Conservation (phyloP, 371 early-diverging fungal genomes). For the Syncephalastrum monosporum region DNA sequence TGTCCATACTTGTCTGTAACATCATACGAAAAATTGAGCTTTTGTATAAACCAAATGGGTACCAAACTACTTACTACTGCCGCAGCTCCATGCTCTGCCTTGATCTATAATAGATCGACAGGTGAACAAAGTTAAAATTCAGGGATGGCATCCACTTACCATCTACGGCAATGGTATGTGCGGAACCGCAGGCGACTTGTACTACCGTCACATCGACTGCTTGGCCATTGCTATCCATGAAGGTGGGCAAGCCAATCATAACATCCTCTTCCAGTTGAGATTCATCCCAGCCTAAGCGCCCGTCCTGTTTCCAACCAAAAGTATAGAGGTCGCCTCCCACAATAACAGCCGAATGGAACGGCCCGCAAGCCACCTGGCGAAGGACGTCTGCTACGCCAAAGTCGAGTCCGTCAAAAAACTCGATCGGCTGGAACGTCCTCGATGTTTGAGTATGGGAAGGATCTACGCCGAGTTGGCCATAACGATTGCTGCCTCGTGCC, state of each 20-base stretch:
- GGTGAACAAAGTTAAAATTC: background rate
- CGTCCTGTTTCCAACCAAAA: constrained; percentile 39
- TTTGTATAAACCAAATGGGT: background rate
- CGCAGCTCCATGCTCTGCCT: constrained; percentile 38
- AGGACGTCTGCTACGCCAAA: background rate
- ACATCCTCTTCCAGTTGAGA: constrained; percentile 17
- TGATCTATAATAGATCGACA: constrained; percentile 16
- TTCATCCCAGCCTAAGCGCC: constrained; percentile 31
- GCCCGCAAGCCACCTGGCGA: constrained; percentile 23
- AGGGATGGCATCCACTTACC: constrained; percentile 13
- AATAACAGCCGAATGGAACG: constrained; percentile 40
- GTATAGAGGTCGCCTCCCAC: constrained; percentile 38
- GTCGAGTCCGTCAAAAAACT: constrained; percentile 32
- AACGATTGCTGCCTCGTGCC: constrained; percentile 40
- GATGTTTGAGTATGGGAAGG: constrained; percentile 12
- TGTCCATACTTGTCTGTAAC: constrained; percentile 35
- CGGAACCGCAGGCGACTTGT: constrained; percentile 34
- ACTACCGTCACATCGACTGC: constrained; percentile 18
- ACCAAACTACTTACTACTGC: constrained; percentile 26
- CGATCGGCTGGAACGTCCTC: constrained; percentile 16
- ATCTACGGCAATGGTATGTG: constrained; percentile 43
- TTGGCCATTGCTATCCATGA: constrained; percentile 18
- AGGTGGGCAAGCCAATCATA: constrained; percentile 15
- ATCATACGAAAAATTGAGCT: background rate
- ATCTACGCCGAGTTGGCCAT: constrained; percentile 35